These are phyloP conservation scores for Trypanosoma scelopori DNA, from an alignment of 208 protist species.

Conservation along the genomic window DNA sequence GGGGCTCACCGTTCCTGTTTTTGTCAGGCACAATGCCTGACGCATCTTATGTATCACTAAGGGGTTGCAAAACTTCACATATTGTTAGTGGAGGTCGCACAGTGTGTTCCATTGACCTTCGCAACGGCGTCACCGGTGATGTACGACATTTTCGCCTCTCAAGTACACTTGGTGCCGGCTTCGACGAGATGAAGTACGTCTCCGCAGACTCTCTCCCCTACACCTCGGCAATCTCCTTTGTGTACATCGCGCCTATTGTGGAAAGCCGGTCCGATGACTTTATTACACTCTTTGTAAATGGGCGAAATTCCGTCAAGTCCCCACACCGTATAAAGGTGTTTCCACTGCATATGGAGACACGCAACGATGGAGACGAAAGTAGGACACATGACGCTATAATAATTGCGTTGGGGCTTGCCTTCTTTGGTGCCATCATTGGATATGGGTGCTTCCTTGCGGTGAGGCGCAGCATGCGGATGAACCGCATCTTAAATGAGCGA, in stretches of 20 bases:
- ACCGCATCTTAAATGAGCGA: constrained; percentile 32
- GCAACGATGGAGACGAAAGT: constrained; percentile 4
- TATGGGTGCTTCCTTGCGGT: constrained; percentile 33
- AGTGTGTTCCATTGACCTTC: constrained; percentile 44
- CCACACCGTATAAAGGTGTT: constrained; percentile 47
- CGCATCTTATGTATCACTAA: constrained; percentile 37
- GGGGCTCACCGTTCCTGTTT: constrained; percentile 48
- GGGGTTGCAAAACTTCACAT: constrained; percentile 34
- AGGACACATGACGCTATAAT: constrained; percentile 25
- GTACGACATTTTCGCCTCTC: constrained; percentile 36
- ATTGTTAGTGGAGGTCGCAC: constrained; percentile 41
- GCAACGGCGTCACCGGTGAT: constrained; percentile 44
- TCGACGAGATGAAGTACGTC: constrained; percentile 43
- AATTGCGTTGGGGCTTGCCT: constrained; percentile 38
- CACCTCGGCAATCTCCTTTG: constrained; percentile 37
- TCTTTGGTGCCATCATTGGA: constrained; percentile 43
- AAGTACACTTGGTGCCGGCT: constrained; percentile 23
- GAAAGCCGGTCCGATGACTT: constrained; percentile 34
- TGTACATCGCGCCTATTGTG: constrained; percentile 41
- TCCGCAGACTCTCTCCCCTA: constrained; percentile 30
- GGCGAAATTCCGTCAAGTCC: constrained; percentile 31
- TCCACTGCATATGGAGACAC: constrained; percentile 13
- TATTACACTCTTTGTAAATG: constrained; percentile 36
- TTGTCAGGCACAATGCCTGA: constrained; percentile 36
- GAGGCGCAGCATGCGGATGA: constrained; percentile 30